Evolutionary conservation across 495 filamentous ascomycete species (phyloP).

Genomic region (Tricharina praecox): DNA sequence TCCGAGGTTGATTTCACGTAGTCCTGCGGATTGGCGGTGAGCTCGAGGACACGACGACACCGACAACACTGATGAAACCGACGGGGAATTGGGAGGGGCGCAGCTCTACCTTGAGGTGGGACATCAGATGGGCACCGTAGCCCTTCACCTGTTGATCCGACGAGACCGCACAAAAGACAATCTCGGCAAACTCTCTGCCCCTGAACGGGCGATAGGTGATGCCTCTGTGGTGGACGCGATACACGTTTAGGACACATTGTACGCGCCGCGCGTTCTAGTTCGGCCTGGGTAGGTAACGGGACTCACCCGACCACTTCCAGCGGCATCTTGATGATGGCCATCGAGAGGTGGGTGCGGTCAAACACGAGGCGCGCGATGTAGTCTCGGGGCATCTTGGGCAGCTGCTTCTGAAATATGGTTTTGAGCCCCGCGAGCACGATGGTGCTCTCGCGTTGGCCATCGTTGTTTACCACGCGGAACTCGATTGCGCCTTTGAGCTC

Average conservation of each 20-base stretch:
- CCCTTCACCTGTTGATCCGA: conserved; percentile 98
- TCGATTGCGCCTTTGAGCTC: conserved; percentile 92
- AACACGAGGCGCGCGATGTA: conserved; percentile 96
- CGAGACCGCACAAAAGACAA: conserved; percentile 95
- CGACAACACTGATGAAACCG: too few species aligned
- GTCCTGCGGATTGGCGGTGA: conserved; percentile 38
- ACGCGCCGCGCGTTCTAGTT: too few species aligned
- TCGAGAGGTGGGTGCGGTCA: conserved; percentile 86
- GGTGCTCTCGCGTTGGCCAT: conserved; percentile 67
- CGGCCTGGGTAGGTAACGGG: too few species aligned
- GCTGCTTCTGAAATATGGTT: conserved; percentile 95
- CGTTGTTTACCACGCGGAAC: conserved; percentile 96
- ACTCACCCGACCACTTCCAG: conserved; percentile 61
- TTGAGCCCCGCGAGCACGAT: conserved; percentile 93
- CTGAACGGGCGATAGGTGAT: conserved; percentile 96
- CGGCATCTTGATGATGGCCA: conserved; percentile 93
- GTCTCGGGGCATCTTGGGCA: conserved; percentile 98
- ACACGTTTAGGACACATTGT: too few species aligned
- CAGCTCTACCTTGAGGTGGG: conserved; percentile 52
- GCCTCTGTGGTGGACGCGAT: conserved; percentile 29
- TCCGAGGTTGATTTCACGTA: conserved; percentile 93
- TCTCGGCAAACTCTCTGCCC: conserved; percentile 83
- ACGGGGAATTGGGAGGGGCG: not conserved
- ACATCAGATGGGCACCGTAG: conserved; percentile 96
- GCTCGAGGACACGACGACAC: not conserved